Evolutionary conservation across 2,329 filamentous ascomycete genomes (phyloP).

Genomic region (Cyanodermella asteris): DNA sequence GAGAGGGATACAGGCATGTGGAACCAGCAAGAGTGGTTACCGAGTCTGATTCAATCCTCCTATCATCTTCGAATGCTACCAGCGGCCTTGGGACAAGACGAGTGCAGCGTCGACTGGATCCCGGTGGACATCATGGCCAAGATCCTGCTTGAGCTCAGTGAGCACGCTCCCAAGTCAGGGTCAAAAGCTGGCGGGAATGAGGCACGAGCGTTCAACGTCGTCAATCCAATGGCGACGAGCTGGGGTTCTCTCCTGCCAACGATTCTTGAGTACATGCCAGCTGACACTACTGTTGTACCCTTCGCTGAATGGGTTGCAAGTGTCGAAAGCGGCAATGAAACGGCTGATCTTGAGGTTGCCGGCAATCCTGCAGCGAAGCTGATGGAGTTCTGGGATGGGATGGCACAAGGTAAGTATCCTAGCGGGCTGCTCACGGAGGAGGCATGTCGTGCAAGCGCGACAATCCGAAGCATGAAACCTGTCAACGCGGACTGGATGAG

Average conservation of each 20-base stretch:
- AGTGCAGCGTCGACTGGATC: conserved; percentile 32
- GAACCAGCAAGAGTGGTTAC: conserved; percentile 37
- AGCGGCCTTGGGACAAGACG: conserved; percentile 19
- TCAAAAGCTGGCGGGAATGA: no score
- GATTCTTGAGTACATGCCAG: no score
- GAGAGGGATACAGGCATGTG: conserved; percentile 26
- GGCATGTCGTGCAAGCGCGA: no score
- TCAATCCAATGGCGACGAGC: no score
- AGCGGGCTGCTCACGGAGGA: no score
- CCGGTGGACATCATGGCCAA: conserved; percentile 18
- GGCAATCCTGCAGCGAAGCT: conserved; percentile 2
- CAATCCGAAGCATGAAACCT: no score
- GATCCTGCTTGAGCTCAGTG: conserved; percentile 1
- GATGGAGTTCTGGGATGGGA: conserved; percentile 1
- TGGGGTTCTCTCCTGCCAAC: no score
- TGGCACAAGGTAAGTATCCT: no score
- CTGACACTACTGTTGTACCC: background rate
- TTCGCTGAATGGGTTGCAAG: conserved; percentile 3
- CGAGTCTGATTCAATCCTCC: conserved; percentile 24
- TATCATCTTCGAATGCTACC: conserved; percentile 27
- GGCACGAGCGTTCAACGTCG: no score
- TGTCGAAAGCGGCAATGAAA: background rate
- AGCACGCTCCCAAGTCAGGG: no score
- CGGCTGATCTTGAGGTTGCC: background rate
- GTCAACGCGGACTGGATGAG: no score